Base-by-base conservation (phyloP, 2,329 filamentous ascomycete genomes). In the Colletotrichum orbiculare region DNA sequence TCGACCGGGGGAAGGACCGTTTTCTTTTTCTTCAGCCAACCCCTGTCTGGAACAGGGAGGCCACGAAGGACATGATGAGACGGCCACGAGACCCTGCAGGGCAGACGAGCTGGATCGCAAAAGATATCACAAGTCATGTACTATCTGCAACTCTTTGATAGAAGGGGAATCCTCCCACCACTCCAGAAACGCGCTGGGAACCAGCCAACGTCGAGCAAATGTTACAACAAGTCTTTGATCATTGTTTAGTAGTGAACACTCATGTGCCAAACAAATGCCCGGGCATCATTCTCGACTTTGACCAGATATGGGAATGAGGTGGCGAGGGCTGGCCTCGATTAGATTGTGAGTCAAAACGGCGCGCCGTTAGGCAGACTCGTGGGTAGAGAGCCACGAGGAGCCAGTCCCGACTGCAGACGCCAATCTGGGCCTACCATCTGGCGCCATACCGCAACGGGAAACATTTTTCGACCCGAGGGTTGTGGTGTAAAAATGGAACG, bases 331-430 rank as follows among this genome's bases (percentile, higher is more conserved):
- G 35, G 37, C 39, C 60, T 54, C 56, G 35, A 17, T 48, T 41
- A 35, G 55, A 25, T 25, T 10, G 49, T 60, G 61, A 54, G 56
- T 50, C 56, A 54, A 60, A 49, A 37, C 34, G n/a, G 11, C 12
- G 25, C 38, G 34, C 61, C 17, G 56, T 46, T 50, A 61, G 61
- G 61, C 61, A 64, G 61, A 64, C 45, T 55, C 13, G 49, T 17
- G 35, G 37, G 33, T 35, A 11, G 25, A 11, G 45, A 54, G 12
- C 15, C 33, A 25, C 25, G 25, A 25, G 25, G 25, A 25, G 25
- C 25, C 25, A 25, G 25, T 25, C 25, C 25, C 25, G 25, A 25
- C 25, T 25, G 25, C 25, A 25, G 25, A 25, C 25, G 25, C 25
- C 25, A 25, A 25, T 25, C 4, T 25, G 25, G 25, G 4, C 25